Conservation (phyloP, 2,329 filamentous ascomycete genomes). For the Monilinia vaccinii-corymbosi region DNA sequence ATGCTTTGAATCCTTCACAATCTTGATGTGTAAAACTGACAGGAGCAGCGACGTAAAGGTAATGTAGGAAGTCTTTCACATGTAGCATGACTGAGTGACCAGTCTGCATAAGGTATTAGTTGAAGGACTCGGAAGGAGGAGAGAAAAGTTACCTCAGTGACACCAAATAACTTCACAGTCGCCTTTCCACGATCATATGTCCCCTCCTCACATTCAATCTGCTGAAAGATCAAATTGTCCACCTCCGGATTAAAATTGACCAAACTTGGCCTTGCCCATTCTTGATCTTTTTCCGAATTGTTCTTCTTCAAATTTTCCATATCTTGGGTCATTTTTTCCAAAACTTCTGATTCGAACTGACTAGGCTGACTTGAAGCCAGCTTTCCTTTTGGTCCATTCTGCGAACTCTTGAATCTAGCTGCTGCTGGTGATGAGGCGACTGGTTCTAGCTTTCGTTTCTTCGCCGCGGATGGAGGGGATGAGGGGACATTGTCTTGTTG, state of each 20-base stretch:
- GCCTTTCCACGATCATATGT: slow-evolving; percentile 66
- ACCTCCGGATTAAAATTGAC: slow-evolving; percentile 51
- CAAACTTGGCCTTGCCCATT: slow-evolving; percentile 66
- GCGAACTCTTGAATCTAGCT: slow-evolving; percentile 52
- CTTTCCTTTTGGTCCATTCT: slow-evolving; percentile 52
- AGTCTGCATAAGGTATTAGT: slow-evolving; percentile 31
- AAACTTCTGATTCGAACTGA: slow-evolving; percentile 83
- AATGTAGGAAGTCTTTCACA: slow-evolving; percentile 92
- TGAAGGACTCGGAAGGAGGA: background rate
- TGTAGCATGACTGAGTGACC: slow-evolving; percentile 93
- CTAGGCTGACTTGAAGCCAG: slow-evolving; percentile 69
- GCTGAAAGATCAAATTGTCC: slow-evolving; percentile 79
- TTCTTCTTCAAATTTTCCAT: slow-evolving; percentile 75
- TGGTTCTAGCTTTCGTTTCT: slow-evolving; percentile 76
- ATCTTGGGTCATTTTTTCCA: slow-evolving; percentile 94
- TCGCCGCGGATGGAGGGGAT: slow-evolving; percentile 42
- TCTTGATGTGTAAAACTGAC: slow-evolving; percentile 71
- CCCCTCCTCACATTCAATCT: slow-evolving; percentile 92
- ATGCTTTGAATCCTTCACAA: slow-evolving; percentile 68
- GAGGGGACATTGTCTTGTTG: slow-evolving; percentile 42
- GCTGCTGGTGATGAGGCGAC: slow-evolving; percentile 43
- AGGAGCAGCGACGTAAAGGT: slow-evolving; percentile 87
- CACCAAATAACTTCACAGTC: slow-evolving; percentile 86
- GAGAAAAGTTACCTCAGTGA: slow-evolving; percentile 56
- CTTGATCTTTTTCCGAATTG: slow-evolving; percentile 87